These are phyloP conservation scores for Saturnispora kantuleensis DNA, from an alignment of 805 yeast genomes.

Conservation along the genomic window DNA sequence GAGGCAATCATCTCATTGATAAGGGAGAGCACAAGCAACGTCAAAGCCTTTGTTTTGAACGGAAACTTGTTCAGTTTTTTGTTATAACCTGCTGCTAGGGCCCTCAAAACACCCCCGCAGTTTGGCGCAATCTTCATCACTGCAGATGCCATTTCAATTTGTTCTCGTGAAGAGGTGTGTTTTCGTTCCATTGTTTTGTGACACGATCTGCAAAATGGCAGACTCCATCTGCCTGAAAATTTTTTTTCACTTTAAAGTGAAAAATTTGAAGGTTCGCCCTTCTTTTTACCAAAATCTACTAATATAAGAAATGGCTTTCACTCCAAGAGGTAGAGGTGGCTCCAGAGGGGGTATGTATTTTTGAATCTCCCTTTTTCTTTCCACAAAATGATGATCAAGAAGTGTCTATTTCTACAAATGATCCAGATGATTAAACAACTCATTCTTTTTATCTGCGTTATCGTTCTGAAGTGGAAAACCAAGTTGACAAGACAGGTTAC, in stretches of 20 bases:
- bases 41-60: slow-evolving; percentile 46
- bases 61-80: slow-evolving; percentile 38
- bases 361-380: neutral
- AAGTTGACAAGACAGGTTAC: neutral
- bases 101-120: too few relatives aligned
- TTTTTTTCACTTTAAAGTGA: too few relatives aligned
- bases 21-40: slow-evolving; percentile 45
- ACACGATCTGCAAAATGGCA: too few relatives aligned
- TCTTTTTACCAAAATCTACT: slow-evolving; percentile 4
- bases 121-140: too few relatives aligned
- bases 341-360: slow-evolving; percentile 31
- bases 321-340: slow-evolving; percentile 40
- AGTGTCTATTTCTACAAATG: slow-evolving; percentile 3
- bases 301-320: slow-evolving; percentile 46
- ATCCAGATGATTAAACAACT: slow-evolving; percentile 3
- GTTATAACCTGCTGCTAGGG: slow-evolving; percentile 23
- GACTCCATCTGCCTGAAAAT: too few relatives aligned
- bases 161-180: too few relatives aligned
- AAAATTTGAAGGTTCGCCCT: slow-evolving; percentile 5
- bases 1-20: slow-evolving; percentile 53
- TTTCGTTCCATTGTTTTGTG: too few relatives aligned
- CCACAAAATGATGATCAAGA: neutral
- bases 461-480: slow-evolving; percentile 3
- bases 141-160: too few relatives aligned
- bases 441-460: slow-evolving; percentile 8